These are phyloP conservation scores for Trichomonas tenax DNA, from an alignment of 208 protist genomes.

Conservation along the genomic window DNA sequence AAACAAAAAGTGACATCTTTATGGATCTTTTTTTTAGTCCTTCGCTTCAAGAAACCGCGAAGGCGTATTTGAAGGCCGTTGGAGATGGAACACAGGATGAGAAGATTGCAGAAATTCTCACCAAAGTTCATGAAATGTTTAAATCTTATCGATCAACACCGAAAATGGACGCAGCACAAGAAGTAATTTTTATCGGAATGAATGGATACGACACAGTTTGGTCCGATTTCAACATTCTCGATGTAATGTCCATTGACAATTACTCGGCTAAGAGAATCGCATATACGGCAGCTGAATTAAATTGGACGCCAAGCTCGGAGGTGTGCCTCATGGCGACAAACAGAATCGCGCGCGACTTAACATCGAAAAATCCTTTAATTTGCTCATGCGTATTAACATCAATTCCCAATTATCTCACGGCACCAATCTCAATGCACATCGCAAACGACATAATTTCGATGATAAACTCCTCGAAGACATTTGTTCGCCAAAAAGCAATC, in stretches of 20 bases:
- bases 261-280: background rate
- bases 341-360: background rate
- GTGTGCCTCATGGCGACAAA: background rate
- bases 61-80: background rate
- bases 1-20: no score
- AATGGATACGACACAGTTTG: background rate
- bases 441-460: background rate
- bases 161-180: background rate
- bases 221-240: background rate
- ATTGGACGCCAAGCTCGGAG: background rate
- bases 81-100: background rate
- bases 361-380: background rate
- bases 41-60: background rate
- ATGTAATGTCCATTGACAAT: constrained; percentile 3
- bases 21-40: background rate
- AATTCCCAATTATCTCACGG: background rate
- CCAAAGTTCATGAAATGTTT: background rate
- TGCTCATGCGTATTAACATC: background rate
- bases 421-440: background rate
- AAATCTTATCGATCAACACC: background rate
- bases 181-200: background rate
- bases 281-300: background rate
- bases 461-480: background rate
- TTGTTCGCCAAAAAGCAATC: background rate
- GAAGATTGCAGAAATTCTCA: background rate